Evolutionary conservation across 164 flowering plant genomes (phyloP).

Genomic region (Buxus sempervirens): DNA sequence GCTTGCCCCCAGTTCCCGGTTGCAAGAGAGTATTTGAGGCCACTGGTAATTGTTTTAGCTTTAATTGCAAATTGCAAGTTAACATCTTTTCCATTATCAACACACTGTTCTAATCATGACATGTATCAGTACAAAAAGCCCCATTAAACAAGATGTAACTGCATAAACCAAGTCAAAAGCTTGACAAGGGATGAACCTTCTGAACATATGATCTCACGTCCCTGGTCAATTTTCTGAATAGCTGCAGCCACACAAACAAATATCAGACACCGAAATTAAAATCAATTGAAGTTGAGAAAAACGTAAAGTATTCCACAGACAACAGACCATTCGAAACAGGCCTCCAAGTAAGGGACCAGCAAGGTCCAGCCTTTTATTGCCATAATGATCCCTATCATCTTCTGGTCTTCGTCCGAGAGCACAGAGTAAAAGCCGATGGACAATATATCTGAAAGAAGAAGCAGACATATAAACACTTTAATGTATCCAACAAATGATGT

Average conservation of each 20-base stretch:
- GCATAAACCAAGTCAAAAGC: background rate
- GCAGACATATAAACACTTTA: background rate
- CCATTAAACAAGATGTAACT: background rate
- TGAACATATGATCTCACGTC: conserved; percentile 93
- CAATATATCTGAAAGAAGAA: conserved; percentile 60
- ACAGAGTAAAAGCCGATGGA: conserved; percentile 88
- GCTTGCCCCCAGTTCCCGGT: conserved; percentile 99
- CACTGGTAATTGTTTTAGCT: conserved; percentile 80
- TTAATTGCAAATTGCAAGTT: conserved; percentile 82
- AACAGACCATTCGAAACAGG: conserved; percentile 82
- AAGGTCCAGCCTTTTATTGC: conserved; percentile 60
- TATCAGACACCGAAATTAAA: background rate
- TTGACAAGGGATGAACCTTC: conserved; percentile 44
- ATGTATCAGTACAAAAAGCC: background rate
- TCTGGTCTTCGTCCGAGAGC: conserved; percentile 95
- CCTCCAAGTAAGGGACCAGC: conserved; percentile 79
- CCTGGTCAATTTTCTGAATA: conserved; percentile 94
- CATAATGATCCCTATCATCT: conserved; percentile 99
- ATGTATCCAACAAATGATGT: background rate
- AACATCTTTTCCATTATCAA: conserved; percentile 94
- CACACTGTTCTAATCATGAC: conserved; percentile 56
- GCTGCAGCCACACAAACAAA: conserved; percentile 41
- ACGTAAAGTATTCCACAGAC: conserved; percentile 1
- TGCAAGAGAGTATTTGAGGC: conserved; percentile 75
- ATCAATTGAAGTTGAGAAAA: background rate